phyloP scores from a whole-genome alignment of 257 asterid genomes.

The Linderniella brevidens region DNA sequence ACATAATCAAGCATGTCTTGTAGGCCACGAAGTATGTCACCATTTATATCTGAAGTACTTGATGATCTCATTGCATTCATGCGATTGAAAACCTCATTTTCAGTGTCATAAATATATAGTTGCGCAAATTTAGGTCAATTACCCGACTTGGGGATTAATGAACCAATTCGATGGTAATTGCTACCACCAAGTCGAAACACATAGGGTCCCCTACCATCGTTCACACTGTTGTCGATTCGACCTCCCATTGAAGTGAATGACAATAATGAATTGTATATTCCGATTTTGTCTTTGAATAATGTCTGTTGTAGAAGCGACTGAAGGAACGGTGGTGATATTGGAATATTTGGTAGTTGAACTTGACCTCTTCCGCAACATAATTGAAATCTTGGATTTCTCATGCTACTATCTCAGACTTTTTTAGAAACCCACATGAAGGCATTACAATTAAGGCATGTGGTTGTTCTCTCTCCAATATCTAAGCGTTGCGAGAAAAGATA shows the following conservation, averaged over 20 bases:
- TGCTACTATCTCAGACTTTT: too few relatives aligned
- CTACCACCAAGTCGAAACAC: not conserved
- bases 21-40: not conserved
- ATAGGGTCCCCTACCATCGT: not conserved
- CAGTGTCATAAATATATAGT: not conserved
- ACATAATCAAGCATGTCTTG: not conserved
- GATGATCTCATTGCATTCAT: too few relatives aligned
- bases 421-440: too few relatives aligned
- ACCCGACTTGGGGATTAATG: not conserved
- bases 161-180: conserved; percentile 1
- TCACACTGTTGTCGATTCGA: not conserved
- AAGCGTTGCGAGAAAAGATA: too few relatives aligned
- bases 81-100: conserved; percentile 1
- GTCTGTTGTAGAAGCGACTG: too few relatives aligned
- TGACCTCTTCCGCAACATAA: too few relatives aligned
- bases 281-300: not conserved
- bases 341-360: too few relatives aligned
- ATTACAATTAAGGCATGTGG: too few relatives aligned
- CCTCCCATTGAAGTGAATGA: not conserved
- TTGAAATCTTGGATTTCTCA: too few relatives aligned
- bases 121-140: not conserved
- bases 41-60: too few relatives aligned
- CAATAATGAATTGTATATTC: not conserved
- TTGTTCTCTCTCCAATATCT: too few relatives aligned
- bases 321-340: too few relatives aligned